Conservation (phyloP, 495 filamentous ascomycete genomes). For the Pseudoneurospora amorphoporcata region DNA sequence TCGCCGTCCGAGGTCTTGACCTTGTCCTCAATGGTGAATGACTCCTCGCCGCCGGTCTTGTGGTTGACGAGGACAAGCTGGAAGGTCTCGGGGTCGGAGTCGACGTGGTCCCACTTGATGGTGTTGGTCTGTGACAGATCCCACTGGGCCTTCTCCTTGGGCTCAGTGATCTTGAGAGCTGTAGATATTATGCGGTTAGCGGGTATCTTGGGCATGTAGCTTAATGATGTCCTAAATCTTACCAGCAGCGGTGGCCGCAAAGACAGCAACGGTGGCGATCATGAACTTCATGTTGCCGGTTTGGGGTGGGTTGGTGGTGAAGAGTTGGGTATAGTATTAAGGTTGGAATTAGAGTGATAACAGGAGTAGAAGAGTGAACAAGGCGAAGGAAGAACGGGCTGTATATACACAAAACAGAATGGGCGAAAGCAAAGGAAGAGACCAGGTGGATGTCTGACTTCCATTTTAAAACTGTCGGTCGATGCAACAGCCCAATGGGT, state of each 20-base stretch:
- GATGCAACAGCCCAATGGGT: not conserved
- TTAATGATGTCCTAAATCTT: not conserved
- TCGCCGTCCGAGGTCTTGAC: slow-evolving; percentile 7
- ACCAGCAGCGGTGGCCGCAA: slow-evolving; percentile 8
- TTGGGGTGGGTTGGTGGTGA: not conserved
- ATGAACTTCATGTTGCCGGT: slow-evolving; percentile 9
- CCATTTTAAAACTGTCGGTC: not conserved
- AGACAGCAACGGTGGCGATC: slow-evolving; percentile 3
- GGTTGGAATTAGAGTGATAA: not conserved
- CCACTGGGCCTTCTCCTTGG: slow-evolving; percentile 2
- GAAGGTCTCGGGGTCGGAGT: slow-evolving; percentile 10
- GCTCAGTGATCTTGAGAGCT: slow-evolving; percentile 4
- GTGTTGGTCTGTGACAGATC: slow-evolving; percentile 12
- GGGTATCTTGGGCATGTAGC: not conserved
- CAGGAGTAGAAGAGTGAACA: not conserved
- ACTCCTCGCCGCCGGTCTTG: not conserved
- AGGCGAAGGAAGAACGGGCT: not conserved
- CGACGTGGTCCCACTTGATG: slow-evolving; percentile 10
- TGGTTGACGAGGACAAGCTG: slow-evolving; percentile 14
- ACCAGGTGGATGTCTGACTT: not conserved
- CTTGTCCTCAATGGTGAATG: slow-evolving; percentile 4
- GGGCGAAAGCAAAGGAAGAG: not conserved
- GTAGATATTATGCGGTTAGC: not conserved
- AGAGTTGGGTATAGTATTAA: not conserved
- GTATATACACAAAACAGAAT: not conserved